Conservation (phyloP, 306 rosid species). For the Cucumis cinereus region DNA sequence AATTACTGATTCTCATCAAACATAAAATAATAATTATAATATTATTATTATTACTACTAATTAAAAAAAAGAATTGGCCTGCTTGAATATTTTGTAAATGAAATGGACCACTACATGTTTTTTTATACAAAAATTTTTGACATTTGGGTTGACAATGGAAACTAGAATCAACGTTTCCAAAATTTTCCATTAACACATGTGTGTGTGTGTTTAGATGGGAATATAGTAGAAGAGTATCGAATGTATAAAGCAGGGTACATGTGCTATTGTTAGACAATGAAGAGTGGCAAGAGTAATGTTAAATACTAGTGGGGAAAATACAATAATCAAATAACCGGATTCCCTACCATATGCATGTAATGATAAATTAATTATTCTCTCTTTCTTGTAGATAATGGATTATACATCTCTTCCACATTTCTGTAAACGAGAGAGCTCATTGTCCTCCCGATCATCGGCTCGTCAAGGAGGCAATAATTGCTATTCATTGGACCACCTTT, state of each 20-base stretch:
- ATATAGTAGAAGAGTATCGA: neutral
- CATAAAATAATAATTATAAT: neutral
- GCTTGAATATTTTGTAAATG: neutral
- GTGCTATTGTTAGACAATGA: neutral
- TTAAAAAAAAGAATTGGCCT: neutral
- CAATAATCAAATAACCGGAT: neutral
- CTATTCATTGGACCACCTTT: slow-evolving; percentile 70
- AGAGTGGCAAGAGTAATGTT: slow-evolving; percentile 5
- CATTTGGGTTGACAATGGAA: neutral
- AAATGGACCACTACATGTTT: neutral
- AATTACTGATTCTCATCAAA: neutral
- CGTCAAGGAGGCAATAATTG: slow-evolving; percentile 40
- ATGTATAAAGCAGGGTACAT: slow-evolving; percentile 6
- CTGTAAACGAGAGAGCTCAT: slow-evolving; percentile 68
- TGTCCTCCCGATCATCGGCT: slow-evolving; percentile 48
- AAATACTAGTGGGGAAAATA: neutral
- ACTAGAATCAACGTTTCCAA: neutral
- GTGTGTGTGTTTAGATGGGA: neutral
- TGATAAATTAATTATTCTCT: slow-evolving; percentile 9
- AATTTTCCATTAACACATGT: neutral
- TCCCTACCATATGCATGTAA: neutral
- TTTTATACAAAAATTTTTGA: neutral
- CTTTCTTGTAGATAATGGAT: slow-evolving; percentile 72
- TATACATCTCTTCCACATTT: slow-evolving; percentile 74
- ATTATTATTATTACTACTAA: no score